Base-by-base conservation (phyloP, 1,139 yeast genomes). In the Kazachstania sp. region DNA sequence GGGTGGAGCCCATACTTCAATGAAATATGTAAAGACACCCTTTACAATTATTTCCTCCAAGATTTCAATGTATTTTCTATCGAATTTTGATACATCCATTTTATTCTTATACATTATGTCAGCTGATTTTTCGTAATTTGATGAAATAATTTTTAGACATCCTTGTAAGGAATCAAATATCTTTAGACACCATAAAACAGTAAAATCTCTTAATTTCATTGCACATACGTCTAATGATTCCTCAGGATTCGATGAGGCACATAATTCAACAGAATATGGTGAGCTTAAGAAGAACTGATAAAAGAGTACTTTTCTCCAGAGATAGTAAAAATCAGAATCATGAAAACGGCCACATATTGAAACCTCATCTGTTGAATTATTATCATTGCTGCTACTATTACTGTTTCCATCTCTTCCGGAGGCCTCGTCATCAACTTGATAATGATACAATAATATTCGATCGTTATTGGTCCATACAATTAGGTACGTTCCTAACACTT, bases 1-100 rank as follows among this genome's bases (percentile, higher is more conserved):
- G 0, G 86, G 86, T 1, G 81, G 74, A 0, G 86, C 83, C 55
- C 81, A 68, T 45, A 71, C 77, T 34, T 73, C 74, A 2, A 74
- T 71, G 49, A 81, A 78, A 18, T 73, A 56, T 19, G 66, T 54
- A 39, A 61, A 61, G 12, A 62, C 51, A 19, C 45, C 49, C 28
- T 49, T 46, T 2, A 59, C 50, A 7, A 63, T 52, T 6, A 51
- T 38, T 3, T 54, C 53, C 45, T 61, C 58, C 8, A 62, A 20
- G n/a, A n/a, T 43, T 23, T 9, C 6, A 2, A 37, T 11, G 16
- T 35, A 32, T 19, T 39, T 18, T 11, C 32, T 12, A 11, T 46
- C 35, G 3, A 42, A n/a, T 12, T 35, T 23, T 11, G 38, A 40
- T 4, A 19, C 18, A n/a, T 30, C 8, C 2, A 13, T 26, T 12